Evolutionary conservation across 1,284 basidiomycete genomes (phyloP), one percentile per base, ranked within the genome.

Genomic region (Baeospora myosura): DNA sequence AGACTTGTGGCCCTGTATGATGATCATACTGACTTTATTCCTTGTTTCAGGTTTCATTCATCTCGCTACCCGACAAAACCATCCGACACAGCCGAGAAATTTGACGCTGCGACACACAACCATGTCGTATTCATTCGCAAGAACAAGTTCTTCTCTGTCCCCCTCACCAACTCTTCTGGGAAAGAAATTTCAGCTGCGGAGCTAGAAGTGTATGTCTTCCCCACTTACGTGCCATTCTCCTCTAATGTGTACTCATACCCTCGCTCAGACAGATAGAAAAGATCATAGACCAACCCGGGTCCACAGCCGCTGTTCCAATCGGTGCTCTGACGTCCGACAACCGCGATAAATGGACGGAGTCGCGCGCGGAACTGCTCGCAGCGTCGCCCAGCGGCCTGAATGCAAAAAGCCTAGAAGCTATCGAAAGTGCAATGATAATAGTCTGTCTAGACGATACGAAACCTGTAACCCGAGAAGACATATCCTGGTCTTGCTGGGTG

Each of bases 41-140:
- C 36, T 23, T 14, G 17, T 21, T n/a, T 8, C 45, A 85, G 82
- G 16, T 97, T 98, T 78, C 96, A 98, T 64, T 72, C 92, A 3
- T 81, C 76, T 33, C 82, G 95, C 21, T 85, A 93, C 60, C 96
- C 95, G 3, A 74, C 72, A 42, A 82, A 85, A 52, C 86, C 88
- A 0, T 78, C 82, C 5, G 95, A 98, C 60, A 86, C 80, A 0
- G 90, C 91, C 3, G 65, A 66, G 46, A 93, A 93, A 61, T 95
- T 90, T 61, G 80, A 90, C 52, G 69, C 86, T 4, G 61, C 68
- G 36, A 62, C 71, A 17, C 76, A 97, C 66, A 88, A 96, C 57
- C 91, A 96, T 61, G 76, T 97, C 56, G 80, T 95, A 20, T 91
- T 97, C 39, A 63, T 95, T 14, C 79, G 92, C 47, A 95, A 95